Percentiles rank a stretch among this genome's conserved stretches.
These are phyloP conservation scores for Psilocybe mexicana DNA, from an alignment of 1,284 basidiomycete species.

Conservation along the genomic window DNA sequence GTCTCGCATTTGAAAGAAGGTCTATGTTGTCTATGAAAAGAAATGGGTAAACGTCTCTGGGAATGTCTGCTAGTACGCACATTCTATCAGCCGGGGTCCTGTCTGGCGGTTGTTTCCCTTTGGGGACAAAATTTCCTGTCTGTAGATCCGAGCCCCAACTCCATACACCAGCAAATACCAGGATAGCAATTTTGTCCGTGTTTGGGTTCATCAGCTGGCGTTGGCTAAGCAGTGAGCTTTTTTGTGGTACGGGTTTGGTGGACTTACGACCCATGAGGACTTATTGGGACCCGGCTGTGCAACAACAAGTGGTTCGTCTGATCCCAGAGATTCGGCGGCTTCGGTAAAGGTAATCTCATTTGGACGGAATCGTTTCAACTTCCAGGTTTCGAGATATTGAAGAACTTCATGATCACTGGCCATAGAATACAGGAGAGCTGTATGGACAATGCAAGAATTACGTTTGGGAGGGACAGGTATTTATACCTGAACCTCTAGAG, in stretches of 20 bases:
- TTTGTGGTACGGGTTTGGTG: neutral
- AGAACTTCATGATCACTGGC: neutral
- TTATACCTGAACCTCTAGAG: no score
- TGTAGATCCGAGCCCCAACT: neutral
- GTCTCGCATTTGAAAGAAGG: conserved; percentile 1
- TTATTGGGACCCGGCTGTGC: neutral
- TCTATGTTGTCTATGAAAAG: neutral
- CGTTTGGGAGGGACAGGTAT: neutral
- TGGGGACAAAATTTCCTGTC: conserved; percentile 2
- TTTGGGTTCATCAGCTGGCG: neutral
- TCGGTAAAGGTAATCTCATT: neutral
- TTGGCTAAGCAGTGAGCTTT: neutral
- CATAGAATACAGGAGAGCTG: neutral
- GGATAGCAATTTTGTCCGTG: neutral
- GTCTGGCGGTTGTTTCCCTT: neutral
- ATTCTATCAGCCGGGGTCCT: neutral
- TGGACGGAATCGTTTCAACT: neutral
- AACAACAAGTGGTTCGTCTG: neutral
- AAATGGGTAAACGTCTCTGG: no score
- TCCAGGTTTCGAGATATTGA: neutral
- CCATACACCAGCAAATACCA: neutral
- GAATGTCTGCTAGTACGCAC: neutral
- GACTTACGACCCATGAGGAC: neutral
- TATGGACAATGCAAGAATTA: neutral
- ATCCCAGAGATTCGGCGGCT: neutral